These are phyloP conservation scores for Nothopassalora personata DNA, from an alignment of 2,329 filamentous ascomycete species.

Conservation along the genomic window DNA sequence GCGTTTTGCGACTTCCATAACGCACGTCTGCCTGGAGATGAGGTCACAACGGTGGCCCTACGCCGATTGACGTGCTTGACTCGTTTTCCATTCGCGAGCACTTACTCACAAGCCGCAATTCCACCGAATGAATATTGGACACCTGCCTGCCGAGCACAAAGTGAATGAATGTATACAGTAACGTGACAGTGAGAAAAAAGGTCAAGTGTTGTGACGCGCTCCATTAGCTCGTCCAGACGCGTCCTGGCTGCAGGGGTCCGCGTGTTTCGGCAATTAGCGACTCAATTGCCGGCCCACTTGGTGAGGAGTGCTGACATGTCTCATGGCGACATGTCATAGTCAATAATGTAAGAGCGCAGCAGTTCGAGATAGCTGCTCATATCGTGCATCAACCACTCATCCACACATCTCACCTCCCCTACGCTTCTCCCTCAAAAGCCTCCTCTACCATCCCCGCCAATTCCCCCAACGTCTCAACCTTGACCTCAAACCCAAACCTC, in stretches of 20 bases:
- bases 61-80: not conserved
- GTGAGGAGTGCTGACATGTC: too few relatives aligned
- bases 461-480: slow-evolving; percentile 54
- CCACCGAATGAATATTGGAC: not conserved
- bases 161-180: not conserved
- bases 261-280: too few relatives aligned
- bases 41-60: not conserved
- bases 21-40: not conserved
- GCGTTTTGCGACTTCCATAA: not conserved
- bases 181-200: too few relatives aligned
- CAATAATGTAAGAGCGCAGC: too few relatives aligned
- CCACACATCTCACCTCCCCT: too few relatives aligned
- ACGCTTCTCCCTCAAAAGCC: slow-evolving; percentile 18
- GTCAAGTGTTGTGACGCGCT: too few relatives aligned
- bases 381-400: too few relatives aligned
- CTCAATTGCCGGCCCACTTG: too few relatives aligned
- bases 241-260: too few relatives aligned
- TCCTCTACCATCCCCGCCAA: slow-evolving; percentile 55
- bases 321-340: too few relatives aligned
- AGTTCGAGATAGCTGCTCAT: too few relatives aligned
- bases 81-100: not conserved
- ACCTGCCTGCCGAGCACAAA: not conserved
- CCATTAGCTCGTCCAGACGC: too few relatives aligned
- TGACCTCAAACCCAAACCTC: slow-evolving; percentile 53
- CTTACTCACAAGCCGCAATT: not conserved